Base-by-base conservation (phyloP, 2,329 filamentous ascomycete species). In the Thelonectria blattea region DNA sequence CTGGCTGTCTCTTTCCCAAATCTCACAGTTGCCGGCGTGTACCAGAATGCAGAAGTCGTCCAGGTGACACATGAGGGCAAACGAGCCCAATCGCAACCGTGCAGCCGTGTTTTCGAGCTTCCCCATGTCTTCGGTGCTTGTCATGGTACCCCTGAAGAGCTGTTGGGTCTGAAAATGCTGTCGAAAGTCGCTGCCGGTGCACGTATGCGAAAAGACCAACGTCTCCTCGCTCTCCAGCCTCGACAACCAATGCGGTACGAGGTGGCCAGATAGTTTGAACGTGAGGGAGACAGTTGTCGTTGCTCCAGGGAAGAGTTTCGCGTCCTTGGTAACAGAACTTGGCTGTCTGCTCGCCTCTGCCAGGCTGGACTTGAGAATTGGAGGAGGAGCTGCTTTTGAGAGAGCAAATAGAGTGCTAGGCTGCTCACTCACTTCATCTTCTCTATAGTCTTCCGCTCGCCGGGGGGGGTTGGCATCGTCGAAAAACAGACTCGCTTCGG, bases 41-140 rank as follows among this genome's bases (percentile, higher is more conserved):
- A 83, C 43, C 5, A 84, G 51, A 17, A 83, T 62, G 52, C 73
- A 77, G 32, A 72, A 76, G 11, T 71, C 60, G 4, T 69, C 62
- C 15, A 65, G 54, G 18, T 74, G 65, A 37, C 72, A 75, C 10
- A 79, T 67, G 1, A 80, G 63, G 1, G 76, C 80, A 3, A 77
- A 69, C 8, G 74, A 72, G 9, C 73, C 74, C 3, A 73, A 48
- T 22, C 64, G 68, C 3, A 84, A 72, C 45, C 74, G 72, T 18
- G 73, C 67, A 5, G 75, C 71, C 20, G 78, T 64, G 11, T 53
- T 66, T 3, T 65, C 65, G 12, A 82, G 20, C 9, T 39, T 51
- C 6, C 51, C 45, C 15, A 32, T 11, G 18, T 67, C 52, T 8
- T 54, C 58, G 11, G 24, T 55, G 5, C 58, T 63, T 9, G 57